Evolutionary conservation across 2,329 filamentous ascomycete genomes (phyloP).

Genomic region (Ilyonectria sp.): DNA sequence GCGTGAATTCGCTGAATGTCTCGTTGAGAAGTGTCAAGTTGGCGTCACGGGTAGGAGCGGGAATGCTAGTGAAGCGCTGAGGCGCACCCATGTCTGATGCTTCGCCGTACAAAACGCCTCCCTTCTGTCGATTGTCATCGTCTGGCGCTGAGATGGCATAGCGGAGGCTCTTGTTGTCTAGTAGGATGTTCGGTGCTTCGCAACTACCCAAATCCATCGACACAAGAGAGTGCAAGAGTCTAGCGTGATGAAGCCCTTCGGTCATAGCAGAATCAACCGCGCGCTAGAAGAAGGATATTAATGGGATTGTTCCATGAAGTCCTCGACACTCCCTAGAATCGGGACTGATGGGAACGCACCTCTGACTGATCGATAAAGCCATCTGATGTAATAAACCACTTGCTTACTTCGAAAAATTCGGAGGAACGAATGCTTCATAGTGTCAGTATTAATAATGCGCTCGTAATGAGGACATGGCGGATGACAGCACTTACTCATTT

Average conservation of each 20-base stretch:
- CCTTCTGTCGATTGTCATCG: conserved; percentile 22
- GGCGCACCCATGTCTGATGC: neutral
- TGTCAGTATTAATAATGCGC: neutral
- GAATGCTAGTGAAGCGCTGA: conserved; percentile 20
- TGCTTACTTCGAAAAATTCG: conserved; percentile 6
- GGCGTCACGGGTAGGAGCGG: neutral
- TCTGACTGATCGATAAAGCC: neutral
- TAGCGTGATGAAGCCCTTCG: conserved; percentile 30
- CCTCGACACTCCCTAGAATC: neutral
- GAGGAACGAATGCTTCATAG: conserved; percentile 16
- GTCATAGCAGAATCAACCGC: neutral
- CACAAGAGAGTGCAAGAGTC: conserved; percentile 30
- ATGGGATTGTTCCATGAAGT: neutral
- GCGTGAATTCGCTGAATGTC: conserved; percentile 12
- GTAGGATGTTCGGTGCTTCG: conserved; percentile 5
- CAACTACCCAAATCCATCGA: conserved; percentile 31
- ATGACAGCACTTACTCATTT: conserved; percentile 1
- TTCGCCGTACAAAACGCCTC: neutral
- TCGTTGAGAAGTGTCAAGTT: conserved; percentile 25
- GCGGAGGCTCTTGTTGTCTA: conserved; percentile 15
- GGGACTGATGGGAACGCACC: neutral
- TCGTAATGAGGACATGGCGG: neutral
- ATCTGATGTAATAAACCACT: conserved; percentile 30
- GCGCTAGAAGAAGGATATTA: neutral
- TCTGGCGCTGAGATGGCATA: conserved; percentile 33